Evolutionary conservation across 176 grass and related monocot species (phyloP).

Genomic region (sorghum (Sorghum bicolor)): DNA sequence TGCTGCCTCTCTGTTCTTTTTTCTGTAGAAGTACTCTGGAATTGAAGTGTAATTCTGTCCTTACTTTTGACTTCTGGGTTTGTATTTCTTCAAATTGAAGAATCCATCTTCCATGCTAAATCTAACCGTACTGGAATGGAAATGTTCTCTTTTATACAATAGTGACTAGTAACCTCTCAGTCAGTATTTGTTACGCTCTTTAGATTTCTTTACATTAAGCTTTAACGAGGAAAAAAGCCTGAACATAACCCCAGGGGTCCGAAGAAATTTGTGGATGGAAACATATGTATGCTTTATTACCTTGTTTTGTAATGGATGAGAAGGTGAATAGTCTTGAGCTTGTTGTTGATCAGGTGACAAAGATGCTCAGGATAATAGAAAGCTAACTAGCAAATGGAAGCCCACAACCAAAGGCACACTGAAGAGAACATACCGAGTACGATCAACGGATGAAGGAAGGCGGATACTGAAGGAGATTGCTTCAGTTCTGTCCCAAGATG

Average conservation of each 20-base stretch:
- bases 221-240: neutral
- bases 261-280: neutral
- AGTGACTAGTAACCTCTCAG: neutral
- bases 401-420: constrained; percentile 93
- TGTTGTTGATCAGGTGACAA: constrained; percentile 51
- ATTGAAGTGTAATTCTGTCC: neutral
- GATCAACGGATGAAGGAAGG: constrained; percentile 79
- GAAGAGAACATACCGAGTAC: constrained; percentile 82
- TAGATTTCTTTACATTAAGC: neutral
- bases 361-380: constrained; percentile 53
- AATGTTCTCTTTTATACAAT: neutral
- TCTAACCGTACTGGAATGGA: neutral
- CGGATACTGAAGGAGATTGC: constrained; percentile 81
- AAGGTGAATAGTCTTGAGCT: neutral
- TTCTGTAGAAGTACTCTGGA: neutral
- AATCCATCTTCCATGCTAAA: neutral
- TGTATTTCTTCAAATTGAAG: neutral
- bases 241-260: neutral
- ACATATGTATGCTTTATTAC: neutral
- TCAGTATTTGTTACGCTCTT: neutral
- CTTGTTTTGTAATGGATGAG: neutral
- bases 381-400: constrained; percentile 90
- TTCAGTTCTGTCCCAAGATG: constrained; percentile 87
- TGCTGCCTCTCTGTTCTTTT: neutral
- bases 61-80: neutral